Evolutionary conservation across 805 yeast species (phyloP).

Genomic region (Ogataea paraovalis): DNA sequence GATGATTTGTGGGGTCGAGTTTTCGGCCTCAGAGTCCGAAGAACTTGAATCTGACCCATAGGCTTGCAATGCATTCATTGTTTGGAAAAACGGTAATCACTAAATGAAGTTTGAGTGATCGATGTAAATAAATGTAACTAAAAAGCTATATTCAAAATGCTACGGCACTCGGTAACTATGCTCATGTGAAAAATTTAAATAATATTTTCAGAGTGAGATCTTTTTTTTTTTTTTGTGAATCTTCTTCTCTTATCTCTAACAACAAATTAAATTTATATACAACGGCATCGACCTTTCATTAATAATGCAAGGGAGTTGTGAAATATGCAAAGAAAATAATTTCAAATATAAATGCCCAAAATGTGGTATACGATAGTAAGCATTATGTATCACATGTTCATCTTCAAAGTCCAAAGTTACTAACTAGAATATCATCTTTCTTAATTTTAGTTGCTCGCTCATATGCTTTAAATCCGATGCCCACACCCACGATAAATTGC

Average conservation of each 20-base stretch:
- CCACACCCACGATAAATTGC: slow-evolving; percentile 28
- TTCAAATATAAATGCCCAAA: slow-evolving; percentile 47
- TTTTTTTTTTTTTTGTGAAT: not conserved
- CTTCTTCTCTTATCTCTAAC: not conserved
- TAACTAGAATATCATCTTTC: slow-evolving; percentile 5
- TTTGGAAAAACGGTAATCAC: not conserved
- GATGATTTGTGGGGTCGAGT: not conserved
- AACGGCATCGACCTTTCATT: no score
- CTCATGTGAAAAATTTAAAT: not conserved
- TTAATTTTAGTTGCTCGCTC: slow-evolving; percentile 45
- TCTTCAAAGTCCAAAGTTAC: not conserved
- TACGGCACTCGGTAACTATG: not conserved
- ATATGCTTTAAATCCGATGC: slow-evolving; percentile 51
- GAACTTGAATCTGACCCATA: slow-evolving; percentile 18
- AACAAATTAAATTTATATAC: no score
- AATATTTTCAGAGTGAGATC: not conserved
- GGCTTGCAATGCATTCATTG: slow-evolving; percentile 12
- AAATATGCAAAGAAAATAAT: slow-evolving; percentile 24
- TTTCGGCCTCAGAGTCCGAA: slow-evolving; percentile 1
- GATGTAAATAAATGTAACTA: no score
- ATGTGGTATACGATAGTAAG: slow-evolving; percentile 39
- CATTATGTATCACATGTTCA: slow-evolving; percentile 1
- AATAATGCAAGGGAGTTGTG: slow-evolving; percentile 18
- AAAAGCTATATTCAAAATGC: no score
- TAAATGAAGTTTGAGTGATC: no score